Evolutionary conservation across 805 yeast genomes (phyloP), one percentile per base, ranked within the genome.

Genomic region (Huiozyma sinensis): DNA sequence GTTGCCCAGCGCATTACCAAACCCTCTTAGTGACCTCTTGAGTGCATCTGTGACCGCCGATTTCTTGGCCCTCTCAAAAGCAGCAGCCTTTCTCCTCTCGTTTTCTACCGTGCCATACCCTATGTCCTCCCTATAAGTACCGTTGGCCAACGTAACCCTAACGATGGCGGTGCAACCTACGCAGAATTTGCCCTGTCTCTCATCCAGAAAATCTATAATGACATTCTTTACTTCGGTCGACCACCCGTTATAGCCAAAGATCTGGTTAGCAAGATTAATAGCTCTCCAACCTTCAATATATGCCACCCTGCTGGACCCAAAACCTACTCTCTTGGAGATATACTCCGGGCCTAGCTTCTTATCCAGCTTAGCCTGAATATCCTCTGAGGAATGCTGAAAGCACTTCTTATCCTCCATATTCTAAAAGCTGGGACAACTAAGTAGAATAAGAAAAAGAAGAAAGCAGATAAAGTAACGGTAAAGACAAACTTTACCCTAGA

Each of bases 181-280:
- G 28, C 77, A 72, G 47, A 68, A 74, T 39, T 75, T 68, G 6
- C 79, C 79, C 34, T 75, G 75, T 36, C 70, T 71, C 33, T 76
- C 77, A 54, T 84, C 95, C 39, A 82, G 66, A 52, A 73, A 84
- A 57, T 84, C 94, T 12, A 83, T 81, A 29, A 73, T 77, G 11
- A 79, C 73, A 37, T 69, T 70, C 47, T 76, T 75, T 5, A 84
- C 72, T 53, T 83, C 90, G 0, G 88, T 78, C 50, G 72, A 70
- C 95, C 95, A 84, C 1, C 92, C 92, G 55, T 83, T 79, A 53
- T 81, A 83, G 0, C 94, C 94, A 69, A 84, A 83, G 3, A 84
- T 78, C 52, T 80, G 82, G 55, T 84, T 84, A 10, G 95, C 94
- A 39, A 84, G 61, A 55, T 81, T 81, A 34, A 84, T 72, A 2